Conservation (phyloP, 2,329 filamentous ascomycete genomes). For the Fusarium buxicola region DNA sequence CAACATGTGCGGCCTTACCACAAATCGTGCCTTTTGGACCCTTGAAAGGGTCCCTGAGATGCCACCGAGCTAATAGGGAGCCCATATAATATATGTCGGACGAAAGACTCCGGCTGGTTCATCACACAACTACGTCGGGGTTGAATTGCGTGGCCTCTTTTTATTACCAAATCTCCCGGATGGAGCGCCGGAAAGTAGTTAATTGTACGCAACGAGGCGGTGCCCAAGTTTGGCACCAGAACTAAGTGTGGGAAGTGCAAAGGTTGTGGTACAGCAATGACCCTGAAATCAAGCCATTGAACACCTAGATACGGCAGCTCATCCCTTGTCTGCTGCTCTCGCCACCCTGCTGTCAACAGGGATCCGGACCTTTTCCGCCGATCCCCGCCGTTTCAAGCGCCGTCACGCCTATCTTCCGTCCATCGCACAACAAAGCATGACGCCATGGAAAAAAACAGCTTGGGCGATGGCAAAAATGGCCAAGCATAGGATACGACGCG, state of each 20-base stretch:
- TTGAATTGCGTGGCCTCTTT: constrained; percentile 4
- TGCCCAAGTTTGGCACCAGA: constrained; percentile 12
- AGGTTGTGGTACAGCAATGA: constrained; percentile 30
- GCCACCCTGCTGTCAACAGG: constrained; percentile 42
- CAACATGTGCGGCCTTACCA: constrained; percentile 34
- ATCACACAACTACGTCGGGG: constrained; percentile 26
- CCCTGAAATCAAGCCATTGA: constrained; percentile 33
- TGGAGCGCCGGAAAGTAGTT: constrained; percentile 6
- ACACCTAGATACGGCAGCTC: constrained; percentile 4
- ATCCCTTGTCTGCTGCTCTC: constrained; percentile 30
- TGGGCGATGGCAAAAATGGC: constrained; percentile 16
- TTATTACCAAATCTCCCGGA: constrained; percentile 6
- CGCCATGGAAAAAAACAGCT: constrained; percentile 38
- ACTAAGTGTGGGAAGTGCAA: constrained; percentile 30
- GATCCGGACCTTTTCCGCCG: constrained; percentile 35
- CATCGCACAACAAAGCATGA: constrained; percentile 36
- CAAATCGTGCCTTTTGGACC: constrained; percentile 35
- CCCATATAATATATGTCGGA: constrained; percentile 25
- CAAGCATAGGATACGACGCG: constrained; percentile 13
- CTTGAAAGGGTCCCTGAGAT: constrained; percentile 33
- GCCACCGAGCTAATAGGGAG: constrained; percentile 33
- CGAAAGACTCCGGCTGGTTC: constrained; percentile 38
- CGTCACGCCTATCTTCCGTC: constrained; percentile 31
- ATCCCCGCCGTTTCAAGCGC: constrained; percentile 38
- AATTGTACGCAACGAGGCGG: constrained; percentile 2